Base-by-base conservation (phyloP, 1,284 basidiomycete species). In the Ganoderma lingzhi region DNA sequence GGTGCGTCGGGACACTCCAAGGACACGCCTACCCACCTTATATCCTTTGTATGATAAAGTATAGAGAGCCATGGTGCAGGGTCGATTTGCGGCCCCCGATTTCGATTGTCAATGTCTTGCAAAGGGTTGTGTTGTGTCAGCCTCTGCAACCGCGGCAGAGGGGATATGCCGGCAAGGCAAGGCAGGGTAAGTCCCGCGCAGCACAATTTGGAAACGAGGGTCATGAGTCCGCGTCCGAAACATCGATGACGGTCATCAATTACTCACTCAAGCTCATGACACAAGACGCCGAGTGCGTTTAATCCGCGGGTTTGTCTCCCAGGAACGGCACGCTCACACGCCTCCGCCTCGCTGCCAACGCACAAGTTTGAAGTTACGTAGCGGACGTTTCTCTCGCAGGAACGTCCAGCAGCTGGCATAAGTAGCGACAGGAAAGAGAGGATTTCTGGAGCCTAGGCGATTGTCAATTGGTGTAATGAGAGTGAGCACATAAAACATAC, bases 221-320 rank as follows among this genome's bases (percentile, higher is more conserved):
- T 72, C 71, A 72, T 72, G 71, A 68, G 71, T 68, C 65, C 68
- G 56, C n/a, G 62, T 62, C 53, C 15, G 59, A 61, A 55, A 51
- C 48, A 51, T 28, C 48, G 51, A 55, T 42, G 39, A 60, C 41
- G 35, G 58, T 39, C 23, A 41, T 39, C 37, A 59, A 59, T n/a
- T 48, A n/a, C 19, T 48, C 45, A 28, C 48, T 51, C 53, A 56
- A 35, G 53, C 53, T 56, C 53, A 56, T 28, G 48, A 23, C 48
- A 23, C 48, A 51, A 51, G 48, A 51, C 48, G 48, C 48, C 12
- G 48, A 51, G 23, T 51, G 19, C 23, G 12, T 28, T 9, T 19
- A 28, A 23, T 28, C 15, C 14, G 15, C 30, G 35, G 35, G 35
- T 3, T 5, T 35, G n/a, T 39, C 35, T n/a, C 32, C 56, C 37